Evolutionary conservation across 192 early-diverging fungal genomes (phyloP).

Genomic region (Piromyces sp.): DNA sequence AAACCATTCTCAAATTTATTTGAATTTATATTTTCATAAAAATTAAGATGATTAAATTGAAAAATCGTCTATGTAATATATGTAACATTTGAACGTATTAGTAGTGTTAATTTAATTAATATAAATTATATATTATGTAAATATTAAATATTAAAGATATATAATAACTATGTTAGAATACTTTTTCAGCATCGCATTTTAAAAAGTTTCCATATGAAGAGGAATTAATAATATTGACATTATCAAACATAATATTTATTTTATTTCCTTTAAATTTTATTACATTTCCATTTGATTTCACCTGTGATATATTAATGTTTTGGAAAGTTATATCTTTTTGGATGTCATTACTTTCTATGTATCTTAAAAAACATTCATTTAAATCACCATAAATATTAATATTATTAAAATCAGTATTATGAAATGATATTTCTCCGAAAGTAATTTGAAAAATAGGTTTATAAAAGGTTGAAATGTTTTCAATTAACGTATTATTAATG

Average conservation of each 20-base stretch:
- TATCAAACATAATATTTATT: not conserved
- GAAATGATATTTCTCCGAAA: not conserved
- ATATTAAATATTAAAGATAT: no score
- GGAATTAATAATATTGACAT: not conserved
- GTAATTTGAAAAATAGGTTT: not conserved
- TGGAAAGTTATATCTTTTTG: not conserved
- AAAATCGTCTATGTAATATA: no score
- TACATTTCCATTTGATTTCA: not conserved
- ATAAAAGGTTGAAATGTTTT: not conserved
- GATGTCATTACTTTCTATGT: not conserved
- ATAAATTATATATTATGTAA: no score
- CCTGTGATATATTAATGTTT: not conserved
- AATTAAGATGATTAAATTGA: no score
- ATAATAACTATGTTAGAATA: not conserved
- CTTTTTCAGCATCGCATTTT: not conserved
- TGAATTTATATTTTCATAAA: no score
- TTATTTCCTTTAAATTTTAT: not conserved
- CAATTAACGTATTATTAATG: not conserved
- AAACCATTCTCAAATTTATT: no score
- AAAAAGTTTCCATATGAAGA: not conserved
- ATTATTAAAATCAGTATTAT: not conserved
- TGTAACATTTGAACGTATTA: no score
- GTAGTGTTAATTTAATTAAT: no score
- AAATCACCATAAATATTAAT: not conserved
- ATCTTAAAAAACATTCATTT: not conserved